Percentiles rank a stretch among this genome's conserved stretches.
Conservation (phyloP, 2,329 filamentous ascomycete species). For the Trichoderma pleuroti region DNA sequence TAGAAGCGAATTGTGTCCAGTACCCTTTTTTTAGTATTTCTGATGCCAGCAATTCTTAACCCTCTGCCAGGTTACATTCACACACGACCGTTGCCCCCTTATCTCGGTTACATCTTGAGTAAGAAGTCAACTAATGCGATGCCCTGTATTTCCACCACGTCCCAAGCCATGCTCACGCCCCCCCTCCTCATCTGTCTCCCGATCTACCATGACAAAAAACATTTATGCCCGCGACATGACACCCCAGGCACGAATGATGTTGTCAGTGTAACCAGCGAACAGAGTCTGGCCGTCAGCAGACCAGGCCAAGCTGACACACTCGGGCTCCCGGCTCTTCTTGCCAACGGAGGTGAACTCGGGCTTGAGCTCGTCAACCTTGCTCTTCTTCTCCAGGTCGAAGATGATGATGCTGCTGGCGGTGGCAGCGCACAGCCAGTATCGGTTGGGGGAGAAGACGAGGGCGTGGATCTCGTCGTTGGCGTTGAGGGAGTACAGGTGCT, state of each 20-base stretch:
- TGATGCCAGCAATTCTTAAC: conserved; percentile 9
- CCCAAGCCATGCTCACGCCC: not conserved
- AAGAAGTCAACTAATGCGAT: conserved; percentile 17
- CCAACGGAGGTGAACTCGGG: conserved; percentile 94
- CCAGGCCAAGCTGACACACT: conserved; percentile 98
- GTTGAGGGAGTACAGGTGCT: conserved; percentile 99
- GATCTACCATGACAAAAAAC: conserved; percentile 3
- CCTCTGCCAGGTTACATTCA: conserved; percentile 9
- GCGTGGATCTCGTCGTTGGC: conserved; percentile 99
- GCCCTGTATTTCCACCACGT: conserved; percentile 11
- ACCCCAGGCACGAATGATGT: conserved; percentile 97
- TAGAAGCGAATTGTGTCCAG: conserved; percentile 17
- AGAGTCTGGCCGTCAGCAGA: conserved; percentile 97
- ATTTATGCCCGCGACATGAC: conserved; percentile 88
- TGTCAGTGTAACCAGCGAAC: conserved; percentile 99
- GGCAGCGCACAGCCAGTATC: conserved; percentile 99
- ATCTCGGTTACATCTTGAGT: conserved; percentile 13
- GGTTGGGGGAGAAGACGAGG: conserved; percentile 99
- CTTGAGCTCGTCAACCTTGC: conserved; percentile 99
- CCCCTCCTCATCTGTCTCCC: not conserved
- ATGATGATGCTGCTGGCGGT: conserved; percentile 98
- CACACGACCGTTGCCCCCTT: conserved; percentile 2
- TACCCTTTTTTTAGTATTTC: conserved; percentile 16
- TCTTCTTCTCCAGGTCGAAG: conserved; percentile 99
- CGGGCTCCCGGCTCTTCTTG: conserved; percentile 98